Percentiles rank a stretch among this genome's conserved stretches.
These are phyloP conservation scores for Salix koriyanagi DNA, from an alignment of 345 rosid genomes.

Conservation along the genomic window DNA sequence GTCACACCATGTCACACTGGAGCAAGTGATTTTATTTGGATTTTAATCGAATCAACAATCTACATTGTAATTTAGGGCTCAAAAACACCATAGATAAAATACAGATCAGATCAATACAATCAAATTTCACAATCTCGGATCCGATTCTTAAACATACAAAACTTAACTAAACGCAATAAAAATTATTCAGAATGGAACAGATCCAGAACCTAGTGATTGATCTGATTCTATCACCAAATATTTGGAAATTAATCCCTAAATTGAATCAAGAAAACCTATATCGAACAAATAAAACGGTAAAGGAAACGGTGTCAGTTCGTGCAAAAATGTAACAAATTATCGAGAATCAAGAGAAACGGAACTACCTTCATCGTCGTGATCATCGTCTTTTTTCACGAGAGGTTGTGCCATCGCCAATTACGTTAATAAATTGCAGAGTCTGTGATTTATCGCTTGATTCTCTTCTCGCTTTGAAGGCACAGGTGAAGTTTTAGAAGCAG, in stretches of 20 bases:
- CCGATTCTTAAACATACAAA: background rate
- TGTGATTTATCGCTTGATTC: background rate
- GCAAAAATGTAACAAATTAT: background rate
- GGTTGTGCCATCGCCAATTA: slow-evolving; percentile 84
- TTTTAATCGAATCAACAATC: slow-evolving; percentile 10
- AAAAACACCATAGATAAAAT: background rate
- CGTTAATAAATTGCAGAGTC: slow-evolving; percentile 23
- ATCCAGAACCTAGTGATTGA: slow-evolving; percentile 45
- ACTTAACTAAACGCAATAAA: background rate
- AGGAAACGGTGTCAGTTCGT: background rate
- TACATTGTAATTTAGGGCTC: slow-evolving; percentile 19
- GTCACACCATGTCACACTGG: background rate
- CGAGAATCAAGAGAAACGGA: background rate
- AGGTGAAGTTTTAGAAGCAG: background rate
- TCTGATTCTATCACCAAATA: slow-evolving; percentile 20
- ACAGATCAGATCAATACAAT: slow-evolving; percentile 24
- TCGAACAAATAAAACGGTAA: background rate
- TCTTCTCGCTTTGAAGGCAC: background rate
- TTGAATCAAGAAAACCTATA: slow-evolving; percentile 5
- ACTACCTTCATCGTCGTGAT: slow-evolving; percentile 93
- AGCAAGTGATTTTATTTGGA: slow-evolving; percentile 14
- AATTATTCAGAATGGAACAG: slow-evolving; percentile 27
- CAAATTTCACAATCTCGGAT: background rate
- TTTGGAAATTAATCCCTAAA: background rate
- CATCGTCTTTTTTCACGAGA: slow-evolving; percentile 90